A percentile compares a stretch with the other conserved stretches of the same genome.
These are phyloP conservation scores for Fusarium incarnatum DNA, from an alignment of 2,329 filamentous ascomycete species.

Conservation along the genomic window DNA sequence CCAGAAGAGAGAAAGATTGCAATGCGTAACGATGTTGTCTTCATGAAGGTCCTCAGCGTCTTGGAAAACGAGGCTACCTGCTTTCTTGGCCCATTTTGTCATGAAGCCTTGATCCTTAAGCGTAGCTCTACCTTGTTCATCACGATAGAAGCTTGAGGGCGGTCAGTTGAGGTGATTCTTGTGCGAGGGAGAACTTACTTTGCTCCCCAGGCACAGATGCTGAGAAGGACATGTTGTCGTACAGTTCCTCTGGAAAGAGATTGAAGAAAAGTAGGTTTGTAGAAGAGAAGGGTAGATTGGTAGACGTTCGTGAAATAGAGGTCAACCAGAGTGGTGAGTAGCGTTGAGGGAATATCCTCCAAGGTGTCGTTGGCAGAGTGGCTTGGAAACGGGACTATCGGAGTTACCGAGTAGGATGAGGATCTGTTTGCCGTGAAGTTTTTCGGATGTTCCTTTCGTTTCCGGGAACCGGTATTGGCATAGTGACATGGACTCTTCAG, in stretches of 20 bases:
- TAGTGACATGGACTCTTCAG: slow-evolving; percentile 5
- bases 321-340: background rate
- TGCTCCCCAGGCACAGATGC: slow-evolving; percentile 38
- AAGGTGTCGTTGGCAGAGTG: no score
- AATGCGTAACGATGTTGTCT: slow-evolving; percentile 34
- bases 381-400: no score
- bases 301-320: slow-evolving; percentile 38
- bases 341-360: background rate
- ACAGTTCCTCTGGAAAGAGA: background rate
- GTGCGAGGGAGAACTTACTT: slow-evolving; percentile 6
- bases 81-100: slow-evolving; percentile 29
- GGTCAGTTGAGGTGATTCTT: fast-evolving
- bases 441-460: no score
- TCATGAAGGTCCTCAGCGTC: slow-evolving; percentile 20
- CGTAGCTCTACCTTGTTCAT: fast-evolving
- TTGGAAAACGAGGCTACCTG: slow-evolving; percentile 23
- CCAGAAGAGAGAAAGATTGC: slow-evolving; percentile 38
- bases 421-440: no score
- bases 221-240: slow-evolving; percentile 17
- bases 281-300: slow-evolving; percentile 22
- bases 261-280: background rate
- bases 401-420: no score
- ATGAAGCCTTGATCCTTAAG: slow-evolving; percentile 9
- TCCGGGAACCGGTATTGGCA: no score
- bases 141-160: slow-evolving; percentile 26